Evolutionary conservation across 306 rosid genomes (phyloP).

Genomic region (Quercus engelmannii): DNA sequence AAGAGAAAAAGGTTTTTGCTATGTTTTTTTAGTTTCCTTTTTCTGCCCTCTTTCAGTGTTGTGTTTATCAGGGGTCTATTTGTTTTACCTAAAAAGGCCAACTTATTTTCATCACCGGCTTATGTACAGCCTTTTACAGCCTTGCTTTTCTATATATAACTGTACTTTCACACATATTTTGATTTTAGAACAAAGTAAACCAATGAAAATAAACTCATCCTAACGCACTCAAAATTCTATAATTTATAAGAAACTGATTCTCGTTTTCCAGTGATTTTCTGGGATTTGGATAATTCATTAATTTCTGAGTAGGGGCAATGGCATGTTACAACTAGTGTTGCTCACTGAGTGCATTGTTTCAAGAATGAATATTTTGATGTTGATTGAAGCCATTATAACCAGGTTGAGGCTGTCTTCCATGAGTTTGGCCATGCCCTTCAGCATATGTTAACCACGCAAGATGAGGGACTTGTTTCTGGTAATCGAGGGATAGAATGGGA

Average conservation of each 20-base stretch:
- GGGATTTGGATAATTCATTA: neutral
- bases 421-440: constrained; percentile 99
- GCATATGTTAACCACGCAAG: constrained; percentile 95
- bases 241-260: neutral
- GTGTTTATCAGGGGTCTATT: too few relatives aligned
- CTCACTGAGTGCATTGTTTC: neutral
- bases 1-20: neutral
- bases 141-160: too few relatives aligned
- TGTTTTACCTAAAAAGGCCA: too few relatives aligned
- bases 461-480: constrained; percentile 96
- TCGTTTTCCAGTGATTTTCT: neutral
- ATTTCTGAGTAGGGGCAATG: neutral
- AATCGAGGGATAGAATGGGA: constrained; percentile 98
- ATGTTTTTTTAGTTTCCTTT: neutral
- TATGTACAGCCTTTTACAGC: too few relatives aligned
- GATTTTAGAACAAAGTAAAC: too few relatives aligned
- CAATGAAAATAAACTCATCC: too few relatives aligned
- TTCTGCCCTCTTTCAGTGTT: too few relatives aligned
- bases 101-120: too few relatives aligned
- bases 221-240: neutral
- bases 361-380: neutral
- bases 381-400: neutral
- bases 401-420: constrained; percentile 99
- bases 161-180: too few relatives aligned
- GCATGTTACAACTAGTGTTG: neutral